phyloP scores from a whole-genome alignment of 2,329 filamentous ascomycete species.

The Fusarium sp. region DNA sequence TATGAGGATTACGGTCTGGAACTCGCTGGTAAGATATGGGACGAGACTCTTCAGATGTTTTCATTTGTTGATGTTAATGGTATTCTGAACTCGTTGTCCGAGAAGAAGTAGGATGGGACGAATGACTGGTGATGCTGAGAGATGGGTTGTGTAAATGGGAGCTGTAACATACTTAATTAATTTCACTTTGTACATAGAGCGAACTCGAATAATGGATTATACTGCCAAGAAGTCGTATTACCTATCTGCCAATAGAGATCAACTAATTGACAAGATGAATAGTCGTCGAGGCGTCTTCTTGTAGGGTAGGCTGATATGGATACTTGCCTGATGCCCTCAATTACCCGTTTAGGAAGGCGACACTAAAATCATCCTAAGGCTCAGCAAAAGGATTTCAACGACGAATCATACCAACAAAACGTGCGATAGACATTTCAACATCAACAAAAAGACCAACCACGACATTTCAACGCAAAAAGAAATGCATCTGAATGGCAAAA shows the following conservation, averaged over 20 bases:
- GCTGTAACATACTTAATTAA: not conserved
- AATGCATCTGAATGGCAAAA: not conserved
- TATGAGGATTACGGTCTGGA: slow-evolving; percentile 51
- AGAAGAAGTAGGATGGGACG: not conserved
- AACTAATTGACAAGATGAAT: not conserved
- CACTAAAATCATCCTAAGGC: not conserved
- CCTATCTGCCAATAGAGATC: not conserved
- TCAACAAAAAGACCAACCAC: not conserved
- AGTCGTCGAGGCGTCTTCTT: not conserved
- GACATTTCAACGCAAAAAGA: not conserved
- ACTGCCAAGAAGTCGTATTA: not conserved
- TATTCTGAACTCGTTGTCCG: slow-evolving; percentile 24
- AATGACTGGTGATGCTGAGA: not conserved
- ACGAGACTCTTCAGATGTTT: slow-evolving; percentile 52
- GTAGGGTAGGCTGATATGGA: not conserved
- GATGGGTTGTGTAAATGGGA: not conserved
- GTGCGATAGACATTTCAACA: not conserved
- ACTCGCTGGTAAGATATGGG: slow-evolving; percentile 53
- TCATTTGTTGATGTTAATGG: slow-evolving; percentile 46
- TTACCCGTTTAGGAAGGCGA: not conserved
- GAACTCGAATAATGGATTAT: too few species aligned
- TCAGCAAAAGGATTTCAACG: not conserved
- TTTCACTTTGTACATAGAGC: not conserved
- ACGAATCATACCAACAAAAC: not conserved
- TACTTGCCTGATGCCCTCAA: not conserved